phyloP scores from a whole-genome alignment of 2,329 filamentous ascomycete genomes.

The Tolypocladium tundrense region DNA sequence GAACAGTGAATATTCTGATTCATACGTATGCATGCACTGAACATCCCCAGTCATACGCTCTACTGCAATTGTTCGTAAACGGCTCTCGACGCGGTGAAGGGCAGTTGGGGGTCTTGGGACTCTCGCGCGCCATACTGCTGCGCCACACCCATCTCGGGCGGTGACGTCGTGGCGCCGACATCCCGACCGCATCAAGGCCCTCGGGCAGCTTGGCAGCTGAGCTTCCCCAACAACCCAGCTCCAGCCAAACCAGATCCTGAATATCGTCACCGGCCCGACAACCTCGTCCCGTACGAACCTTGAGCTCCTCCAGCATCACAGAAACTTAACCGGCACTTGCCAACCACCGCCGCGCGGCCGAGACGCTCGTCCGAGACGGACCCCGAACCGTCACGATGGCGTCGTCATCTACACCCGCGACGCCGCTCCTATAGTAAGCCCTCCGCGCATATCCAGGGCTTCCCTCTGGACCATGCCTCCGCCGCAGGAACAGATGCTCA shows the following conservation, averaged over 20 bases:
- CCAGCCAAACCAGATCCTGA: neutral
- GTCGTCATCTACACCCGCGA: constrained; percentile 57
- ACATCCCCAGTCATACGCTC: neutral
- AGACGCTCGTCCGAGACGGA: neutral
- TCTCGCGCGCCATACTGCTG: neutral
- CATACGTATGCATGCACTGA: no score
- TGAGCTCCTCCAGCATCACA: neutral
- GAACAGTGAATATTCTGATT: neutral
- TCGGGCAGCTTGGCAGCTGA: neutral
- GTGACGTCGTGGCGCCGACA: neutral
- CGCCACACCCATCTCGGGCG: neutral
- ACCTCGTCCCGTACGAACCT: neutral
- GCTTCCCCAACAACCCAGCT: neutral
- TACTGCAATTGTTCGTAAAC: neutral
- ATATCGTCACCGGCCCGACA: neutral
- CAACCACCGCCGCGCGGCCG: neutral
- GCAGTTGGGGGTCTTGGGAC: neutral
- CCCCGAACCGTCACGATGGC: constrained; percentile 40
- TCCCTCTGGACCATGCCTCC: neutral
- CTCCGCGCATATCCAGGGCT: neutral
- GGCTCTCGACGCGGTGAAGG: neutral
- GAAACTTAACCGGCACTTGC: neutral
- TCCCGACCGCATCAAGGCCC: neutral
- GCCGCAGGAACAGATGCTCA: neutral
- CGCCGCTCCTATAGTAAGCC: constrained; percentile 64